A percentile compares a stretch with the other conserved stretches of the same genome.
These are phyloP conservation scores for Stramenopiles sp. DNA, from an alignment of 352 stramenopile species.

Conservation along the genomic window DNA sequence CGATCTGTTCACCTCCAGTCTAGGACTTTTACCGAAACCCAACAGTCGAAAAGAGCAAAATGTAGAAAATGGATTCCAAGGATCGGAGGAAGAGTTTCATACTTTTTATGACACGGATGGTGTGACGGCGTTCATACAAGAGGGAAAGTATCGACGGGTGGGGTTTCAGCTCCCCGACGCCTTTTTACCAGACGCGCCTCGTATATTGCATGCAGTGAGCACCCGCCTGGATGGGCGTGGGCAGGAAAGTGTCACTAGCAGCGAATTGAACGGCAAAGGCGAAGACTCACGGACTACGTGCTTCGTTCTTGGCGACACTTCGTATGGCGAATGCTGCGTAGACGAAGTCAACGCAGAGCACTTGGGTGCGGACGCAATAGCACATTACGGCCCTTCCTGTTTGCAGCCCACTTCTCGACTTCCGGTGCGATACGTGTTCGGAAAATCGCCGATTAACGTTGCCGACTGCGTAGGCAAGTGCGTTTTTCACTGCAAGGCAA, in stretches of 20 bases:
- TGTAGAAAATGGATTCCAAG: not conserved
- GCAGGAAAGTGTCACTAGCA: not conserved
- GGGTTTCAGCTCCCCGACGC: constrained; percentile 86
- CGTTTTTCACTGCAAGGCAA: not conserved
- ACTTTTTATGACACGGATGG: constrained; percentile 42
- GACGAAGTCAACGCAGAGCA: constrained; percentile 82
- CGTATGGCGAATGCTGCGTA: constrained; percentile 80
- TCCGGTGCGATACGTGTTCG: constrained; percentile 71
- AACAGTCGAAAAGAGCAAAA: not conserved
- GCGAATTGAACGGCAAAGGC: too few species aligned
- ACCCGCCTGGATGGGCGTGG: constrained; percentile 9
- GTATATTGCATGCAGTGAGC: constrained; percentile 53
- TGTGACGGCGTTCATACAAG: constrained; percentile 37
- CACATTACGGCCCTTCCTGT: constrained; percentile 84
- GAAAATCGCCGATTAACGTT: constrained; percentile 43
- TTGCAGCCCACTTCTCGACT: constrained; percentile 51
- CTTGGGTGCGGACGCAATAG: constrained; percentile 67
- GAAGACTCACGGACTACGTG: constrained; percentile 29
- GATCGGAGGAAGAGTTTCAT: constrained; percentile 26
- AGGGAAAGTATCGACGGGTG: constrained; percentile 43
- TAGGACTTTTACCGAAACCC: not conserved
- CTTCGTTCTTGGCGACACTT: constrained; percentile 84
- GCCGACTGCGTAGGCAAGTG: constrained; percentile 27
- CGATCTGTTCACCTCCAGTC: too few species aligned
- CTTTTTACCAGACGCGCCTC: constrained; percentile 55